Conservation (phyloP, 148 eudicot genomes). For the Chenopodium suecicum region DNA sequence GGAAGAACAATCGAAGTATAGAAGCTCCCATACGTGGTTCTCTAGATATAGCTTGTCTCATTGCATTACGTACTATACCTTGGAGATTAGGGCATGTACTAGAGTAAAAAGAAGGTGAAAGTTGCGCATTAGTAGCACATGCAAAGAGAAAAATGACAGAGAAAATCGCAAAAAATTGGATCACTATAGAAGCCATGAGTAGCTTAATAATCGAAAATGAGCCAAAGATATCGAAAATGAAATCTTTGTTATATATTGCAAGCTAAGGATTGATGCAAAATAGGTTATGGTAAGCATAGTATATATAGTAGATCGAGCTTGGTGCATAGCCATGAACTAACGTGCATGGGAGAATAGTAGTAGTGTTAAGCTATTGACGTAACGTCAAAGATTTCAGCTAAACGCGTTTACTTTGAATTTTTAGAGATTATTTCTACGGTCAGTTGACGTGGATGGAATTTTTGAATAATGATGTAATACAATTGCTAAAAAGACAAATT, state of each 20-base stretch:
- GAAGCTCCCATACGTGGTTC: constrained; percentile 37
- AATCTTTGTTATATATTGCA: not conserved
- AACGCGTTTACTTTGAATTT: not conserved
- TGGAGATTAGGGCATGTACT: constrained; percentile 31
- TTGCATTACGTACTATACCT: constrained; percentile 20
- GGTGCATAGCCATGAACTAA: not conserved
- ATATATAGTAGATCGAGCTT: constrained; percentile 8
- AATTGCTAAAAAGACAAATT: not conserved
- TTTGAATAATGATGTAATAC: not conserved
- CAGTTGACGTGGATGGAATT: not conserved
- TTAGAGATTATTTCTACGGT: not conserved
- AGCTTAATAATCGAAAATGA: not conserved
- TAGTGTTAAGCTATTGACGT: not conserved
- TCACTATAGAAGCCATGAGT: not conserved
- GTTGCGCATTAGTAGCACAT: constrained; percentile 22
- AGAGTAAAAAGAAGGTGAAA: constrained; percentile 25
- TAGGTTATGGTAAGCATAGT: not conserved
- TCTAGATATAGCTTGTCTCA: constrained; percentile 22
- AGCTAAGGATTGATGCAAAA: not conserved
- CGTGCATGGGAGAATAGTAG: constrained; percentile 12
- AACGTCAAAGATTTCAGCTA: constrained; percentile 21
- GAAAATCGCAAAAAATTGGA: not conserved
- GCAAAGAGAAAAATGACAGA: not conserved
- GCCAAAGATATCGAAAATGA: not conserved
- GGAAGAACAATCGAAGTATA: constrained; percentile 35